Evolutionary conservation across 163 green algal genomes (phyloP).

Genomic region (Scenedesmus sp.): DNA sequence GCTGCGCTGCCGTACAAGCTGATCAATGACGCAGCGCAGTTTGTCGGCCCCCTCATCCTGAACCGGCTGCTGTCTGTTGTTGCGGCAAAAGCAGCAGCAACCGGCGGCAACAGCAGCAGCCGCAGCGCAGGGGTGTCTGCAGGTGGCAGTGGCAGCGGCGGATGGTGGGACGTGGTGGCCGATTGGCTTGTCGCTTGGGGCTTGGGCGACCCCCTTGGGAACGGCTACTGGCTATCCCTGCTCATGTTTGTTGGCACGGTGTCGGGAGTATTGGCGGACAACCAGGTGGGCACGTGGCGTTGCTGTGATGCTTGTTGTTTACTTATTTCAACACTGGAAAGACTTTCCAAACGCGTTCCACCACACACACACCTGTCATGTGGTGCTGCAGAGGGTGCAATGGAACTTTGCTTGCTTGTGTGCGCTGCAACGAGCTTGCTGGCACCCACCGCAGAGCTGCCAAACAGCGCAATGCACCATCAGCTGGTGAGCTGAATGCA

Average conservation of each 20-base stretch:
- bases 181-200: background rate
- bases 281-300: conserved; percentile 35
- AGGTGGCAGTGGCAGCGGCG: conserved; percentile 6
- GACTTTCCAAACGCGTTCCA: no score
- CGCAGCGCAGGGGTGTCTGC: conserved; percentile 50
- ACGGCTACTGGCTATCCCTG: conserved; percentile 66
- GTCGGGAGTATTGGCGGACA: conserved; percentile 76
- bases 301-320: background rate
- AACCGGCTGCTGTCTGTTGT: conserved; percentile 78
- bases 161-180: background rate
- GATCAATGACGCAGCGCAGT: conserved; percentile 80
- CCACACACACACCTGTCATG: no score
- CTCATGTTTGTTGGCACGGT: conserved; percentile 75
- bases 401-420: no score
- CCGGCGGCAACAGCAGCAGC: background rate
- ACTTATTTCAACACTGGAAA: no score
- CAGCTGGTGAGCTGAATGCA: no score
- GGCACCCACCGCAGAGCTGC: no score
- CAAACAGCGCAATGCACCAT: no score
- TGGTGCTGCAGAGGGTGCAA: no score
- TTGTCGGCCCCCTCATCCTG: conserved; percentile 82
- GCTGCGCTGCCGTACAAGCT: conserved; percentile 65
- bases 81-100: background rate
- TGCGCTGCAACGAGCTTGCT: no score
- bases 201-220: background rate